Percentiles rank a stretch among this genome's conserved stretches.
phyloP scores from a whole-genome alignment of 2,329 filamentous ascomycete species.

The Claviceps arundinis region DNA sequence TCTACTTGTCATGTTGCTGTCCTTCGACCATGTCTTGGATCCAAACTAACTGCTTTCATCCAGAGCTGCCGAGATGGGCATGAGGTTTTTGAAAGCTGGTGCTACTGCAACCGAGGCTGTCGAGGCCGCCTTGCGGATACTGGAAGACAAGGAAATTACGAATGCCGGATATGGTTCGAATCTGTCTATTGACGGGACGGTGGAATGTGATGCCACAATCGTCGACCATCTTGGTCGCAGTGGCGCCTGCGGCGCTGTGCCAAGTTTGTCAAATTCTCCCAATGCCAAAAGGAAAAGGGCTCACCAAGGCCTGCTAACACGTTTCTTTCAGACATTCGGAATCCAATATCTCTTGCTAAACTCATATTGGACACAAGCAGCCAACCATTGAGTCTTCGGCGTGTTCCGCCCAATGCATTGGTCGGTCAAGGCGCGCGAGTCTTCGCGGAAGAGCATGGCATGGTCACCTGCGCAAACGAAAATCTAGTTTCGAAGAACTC shows the following conservation, averaged over 20 bases:
- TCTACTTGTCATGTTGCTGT: not conserved
- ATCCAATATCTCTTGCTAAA: conserved; percentile 80
- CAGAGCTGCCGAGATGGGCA: conserved; percentile 73
- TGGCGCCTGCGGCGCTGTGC: conserved; percentile 82
- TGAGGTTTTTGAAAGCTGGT: conserved; percentile 67
- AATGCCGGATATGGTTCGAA: conserved; percentile 97
- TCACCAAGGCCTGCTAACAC: not conserved
- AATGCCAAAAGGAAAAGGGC: too few relatives aligned
- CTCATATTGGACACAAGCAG: conserved; percentile 67
- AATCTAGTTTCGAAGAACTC: conserved; percentile 69
- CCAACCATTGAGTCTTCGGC: conserved; percentile 64
- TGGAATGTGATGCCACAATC: conserved; percentile 89
- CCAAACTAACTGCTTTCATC: not conserved
- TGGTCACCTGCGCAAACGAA: conserved; percentile 61
- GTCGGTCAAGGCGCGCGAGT: conserved; percentile 73
- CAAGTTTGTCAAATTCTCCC: conserved; percentile 46
- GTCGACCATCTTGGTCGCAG: conserved; percentile 85
- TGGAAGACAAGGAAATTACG: conserved; percentile 92
- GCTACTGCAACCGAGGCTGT: conserved; percentile 77
- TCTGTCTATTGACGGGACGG: conserved; percentile 73
- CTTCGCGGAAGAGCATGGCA: conserved; percentile 71
- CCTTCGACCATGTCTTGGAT: not conserved
- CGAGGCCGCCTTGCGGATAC: conserved; percentile 71
- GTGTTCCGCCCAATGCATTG: conserved; percentile 85
- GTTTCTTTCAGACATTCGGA: conserved; percentile 59